A percentile compares a stretch with the other conserved stretches of the same genome.
phyloP scores from a whole-genome alignment of 352 stramenopile genomes.

The Globisporangium megalacanthum region DNA sequence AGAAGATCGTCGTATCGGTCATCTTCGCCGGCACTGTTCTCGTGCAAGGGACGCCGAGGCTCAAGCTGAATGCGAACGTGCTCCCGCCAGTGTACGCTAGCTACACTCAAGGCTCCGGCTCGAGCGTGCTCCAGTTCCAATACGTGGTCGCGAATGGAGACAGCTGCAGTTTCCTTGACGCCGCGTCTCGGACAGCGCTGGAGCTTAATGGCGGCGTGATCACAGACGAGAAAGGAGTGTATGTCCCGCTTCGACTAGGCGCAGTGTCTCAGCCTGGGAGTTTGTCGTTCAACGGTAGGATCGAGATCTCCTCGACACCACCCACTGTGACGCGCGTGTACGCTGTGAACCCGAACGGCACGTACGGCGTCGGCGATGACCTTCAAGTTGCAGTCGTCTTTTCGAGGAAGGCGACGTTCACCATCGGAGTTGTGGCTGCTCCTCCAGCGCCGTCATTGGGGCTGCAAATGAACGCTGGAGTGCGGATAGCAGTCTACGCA shows the following conservation, averaged over 20 bases:
- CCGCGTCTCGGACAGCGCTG: slow-evolving; percentile 33
- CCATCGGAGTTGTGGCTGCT: neutral
- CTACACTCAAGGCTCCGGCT: slow-evolving; percentile 51
- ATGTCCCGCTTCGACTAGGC: slow-evolving; percentile 44
- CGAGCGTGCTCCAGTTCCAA: slow-evolving; percentile 34
- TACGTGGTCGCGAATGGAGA: slow-evolving; percentile 54
- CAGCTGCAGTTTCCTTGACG: slow-evolving; percentile 36
- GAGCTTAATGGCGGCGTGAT: slow-evolving; percentile 52
- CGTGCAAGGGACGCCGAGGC: slow-evolving; percentile 41
- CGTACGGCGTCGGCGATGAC: slow-evolving; percentile 44
- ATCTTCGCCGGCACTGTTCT: slow-evolving; percentile 37
- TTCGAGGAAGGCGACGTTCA: slow-evolving; percentile 24
- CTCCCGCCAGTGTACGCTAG: slow-evolving; percentile 26
- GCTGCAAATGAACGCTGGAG: slow-evolving; percentile 28
- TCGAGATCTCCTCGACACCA: slow-evolving; percentile 38
- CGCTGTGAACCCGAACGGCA: slow-evolving; percentile 19
- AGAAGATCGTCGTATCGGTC: slow-evolving; percentile 45
- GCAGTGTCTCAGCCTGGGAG: slow-evolving; percentile 23
- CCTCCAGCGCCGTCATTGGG: slow-evolving; percentile 20
- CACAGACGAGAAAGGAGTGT: slow-evolving; percentile 30
- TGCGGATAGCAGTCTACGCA: slow-evolving; percentile 24
- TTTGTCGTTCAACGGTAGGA: slow-evolving; percentile 35
- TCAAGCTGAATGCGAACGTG: slow-evolving; percentile 46
- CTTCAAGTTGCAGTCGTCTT: slow-evolving; percentile 46
- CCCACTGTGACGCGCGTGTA: slow-evolving; percentile 39